phyloP scores from a whole-genome alignment of 73 alveolate species.

The Paramecium sonneborni region DNA sequence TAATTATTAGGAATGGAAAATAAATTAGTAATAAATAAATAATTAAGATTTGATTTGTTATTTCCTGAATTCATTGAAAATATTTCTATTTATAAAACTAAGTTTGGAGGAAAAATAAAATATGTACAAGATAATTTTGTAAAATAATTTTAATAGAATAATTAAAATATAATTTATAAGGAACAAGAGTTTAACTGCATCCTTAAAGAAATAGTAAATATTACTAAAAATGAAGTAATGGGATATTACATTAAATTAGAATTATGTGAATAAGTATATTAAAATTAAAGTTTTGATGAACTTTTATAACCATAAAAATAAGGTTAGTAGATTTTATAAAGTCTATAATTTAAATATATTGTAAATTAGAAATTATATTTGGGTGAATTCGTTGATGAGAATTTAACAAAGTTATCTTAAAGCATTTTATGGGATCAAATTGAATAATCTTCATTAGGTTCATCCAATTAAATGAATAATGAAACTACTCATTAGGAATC shows the following conservation, averaged over 20 bases:
- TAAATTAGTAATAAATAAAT: neutral
- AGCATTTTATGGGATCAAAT: neutral
- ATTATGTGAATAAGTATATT: neutral
- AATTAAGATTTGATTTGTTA: neutral
- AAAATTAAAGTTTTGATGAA: neutral
- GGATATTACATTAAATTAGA: neutral
- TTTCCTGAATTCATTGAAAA: constrained; percentile 1
- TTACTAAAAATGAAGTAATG: neutral
- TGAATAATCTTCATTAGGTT: neutral
- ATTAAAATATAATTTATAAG: neutral
- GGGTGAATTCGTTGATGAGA: neutral
- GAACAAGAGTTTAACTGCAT: neutral
- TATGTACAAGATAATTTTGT: neutral
- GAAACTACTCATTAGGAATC: constrained; percentile 13
- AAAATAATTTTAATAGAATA: neutral
- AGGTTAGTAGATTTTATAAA: neutral
- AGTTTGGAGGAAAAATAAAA: constrained; percentile 9
- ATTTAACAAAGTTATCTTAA: neutral
- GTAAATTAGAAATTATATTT: neutral
- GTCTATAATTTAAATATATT: no score
- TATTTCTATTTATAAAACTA: neutral
- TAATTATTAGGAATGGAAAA: neutral
- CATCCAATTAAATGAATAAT: neutral
- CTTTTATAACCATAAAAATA: no score
- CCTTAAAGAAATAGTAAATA: neutral